Base-by-base conservation (phyloP, 1,284 basidiomycete species). In the Fomitopsis palustris region DNA sequence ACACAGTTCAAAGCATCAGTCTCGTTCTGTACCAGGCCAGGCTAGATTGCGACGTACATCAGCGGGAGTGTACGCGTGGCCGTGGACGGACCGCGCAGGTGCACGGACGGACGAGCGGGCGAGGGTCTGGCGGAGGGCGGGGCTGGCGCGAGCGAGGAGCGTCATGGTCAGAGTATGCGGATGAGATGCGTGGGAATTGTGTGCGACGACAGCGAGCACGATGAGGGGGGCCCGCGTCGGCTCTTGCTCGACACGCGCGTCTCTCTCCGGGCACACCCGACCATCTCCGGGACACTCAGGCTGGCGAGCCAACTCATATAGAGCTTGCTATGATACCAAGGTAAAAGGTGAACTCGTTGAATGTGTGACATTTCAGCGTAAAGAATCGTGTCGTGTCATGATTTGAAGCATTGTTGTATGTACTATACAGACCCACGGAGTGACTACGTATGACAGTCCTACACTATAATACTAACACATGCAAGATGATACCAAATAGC, bases 21-120 rank as follows among this genome's bases (percentile, higher is more conserved):
- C 6, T 23, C 55, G 16, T 4, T 16, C 12, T 12, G n/a, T 7
- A n/a, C 42, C 10, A 52, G 14, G 55, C 52, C 53, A 57, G 23
- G 55, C 57, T 53, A 64, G 25, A 59, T 51, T 21, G 37, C 57
- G n/a, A 56, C 79, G 56, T 74, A 90, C 87, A 62, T 88, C 83
- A 10, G 29, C 49, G 10, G 49, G 49, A 71, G 87, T 87, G 62
- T 83, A 77, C 56, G 78, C 84, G 63, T 80, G 56, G 17, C 21
- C 47, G 31, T 66, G 66, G 56, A 62, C 57, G 42, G 61, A 67
- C 45, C 65, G 67, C 54, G 61, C 56, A 53, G 66, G 67, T 49
- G 62, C 63, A 53, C 64, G 62, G 54, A 47, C 42, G 57, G 61
- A 66, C 56, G 65, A 65, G 63, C 68, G 68, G 54, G 63, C 56